Evolutionary conservation across 1,284 basidiomycete species (phyloP).

Genomic region (Irpex sp.): DNA sequence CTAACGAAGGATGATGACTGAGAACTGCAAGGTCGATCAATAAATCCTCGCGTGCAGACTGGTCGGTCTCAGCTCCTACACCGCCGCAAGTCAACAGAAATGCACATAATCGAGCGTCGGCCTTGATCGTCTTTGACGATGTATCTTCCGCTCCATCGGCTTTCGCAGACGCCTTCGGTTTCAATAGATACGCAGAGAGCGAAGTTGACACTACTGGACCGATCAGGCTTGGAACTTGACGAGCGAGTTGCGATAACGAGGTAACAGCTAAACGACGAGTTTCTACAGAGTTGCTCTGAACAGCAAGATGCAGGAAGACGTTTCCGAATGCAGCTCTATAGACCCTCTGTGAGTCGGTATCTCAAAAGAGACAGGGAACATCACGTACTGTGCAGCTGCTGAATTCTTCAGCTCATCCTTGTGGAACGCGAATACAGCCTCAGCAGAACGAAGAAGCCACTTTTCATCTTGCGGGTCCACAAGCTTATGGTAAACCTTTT

Average conservation of each 20-base stretch:
- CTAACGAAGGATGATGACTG: conserved; percentile 71
- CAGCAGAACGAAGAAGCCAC: conserved; percentile 76
- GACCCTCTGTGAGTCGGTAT: neutral
- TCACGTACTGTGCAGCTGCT: conserved; percentile 50
- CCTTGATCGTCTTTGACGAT: conserved; percentile 33
- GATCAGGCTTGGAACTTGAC: conserved; percentile 40
- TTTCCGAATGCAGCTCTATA: conserved; percentile 43
- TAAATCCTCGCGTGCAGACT: conserved; percentile 36
- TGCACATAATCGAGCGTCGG: conserved; percentile 44
- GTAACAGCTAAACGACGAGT: conserved; percentile 47
- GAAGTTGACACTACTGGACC: conserved; percentile 56
- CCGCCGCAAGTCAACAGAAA: conserved; percentile 49
- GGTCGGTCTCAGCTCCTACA: conserved; percentile 37
- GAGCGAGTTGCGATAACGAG: conserved; percentile 36
- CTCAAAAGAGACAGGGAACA: conserved; percentile 15
- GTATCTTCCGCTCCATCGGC: conserved; percentile 28
- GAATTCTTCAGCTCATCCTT: conserved; percentile 53
- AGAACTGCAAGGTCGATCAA: conserved; percentile 62
- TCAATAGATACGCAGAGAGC: conserved; percentile 42
- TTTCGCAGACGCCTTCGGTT: conserved; percentile 18
- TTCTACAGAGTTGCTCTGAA: conserved; percentile 51
- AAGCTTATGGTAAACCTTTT: conserved; percentile 81
- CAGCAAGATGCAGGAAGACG: conserved; percentile 64
- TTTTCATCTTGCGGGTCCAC: conserved; percentile 60
- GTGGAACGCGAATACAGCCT: conserved; percentile 49